Evolutionary conservation across 371 early-diverging fungal species (phyloP), one percentile per base, ranked within the genome.

Genomic region (Apophysomyces sp.): DNA sequence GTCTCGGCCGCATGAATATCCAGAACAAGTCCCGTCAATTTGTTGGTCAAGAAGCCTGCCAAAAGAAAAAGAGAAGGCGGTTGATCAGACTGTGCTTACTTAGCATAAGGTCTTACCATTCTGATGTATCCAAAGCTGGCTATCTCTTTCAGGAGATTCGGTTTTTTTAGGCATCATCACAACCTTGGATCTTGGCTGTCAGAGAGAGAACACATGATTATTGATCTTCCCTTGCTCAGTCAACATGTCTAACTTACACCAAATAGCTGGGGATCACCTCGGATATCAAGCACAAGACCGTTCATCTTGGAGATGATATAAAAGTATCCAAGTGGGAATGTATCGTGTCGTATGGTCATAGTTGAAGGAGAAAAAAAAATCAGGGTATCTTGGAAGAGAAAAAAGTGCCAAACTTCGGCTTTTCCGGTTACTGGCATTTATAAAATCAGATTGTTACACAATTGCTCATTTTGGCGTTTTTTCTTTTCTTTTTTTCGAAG

Each of bases 261-360:
- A n/a, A 57, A 61, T n/a, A 34, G 16, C 28, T 66, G 56, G 13
- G 54, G 58, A 34, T 60, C 60, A 26, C 63, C 65, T 21, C 62
- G 61, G 13, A 74, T 30, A 58, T 77, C 81, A 4, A 75, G 37
- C 32, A 66, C 76, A 7, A 79, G 51, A 18, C 69, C 73, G 52
- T 69, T 72, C 60, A 81, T 37, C 40, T 76, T 69, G 41, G 74
- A 75, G 53, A 75, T 56, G 51, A 73, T 72, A 29, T 70, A 77
- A 55, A 73, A 77, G 68, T 73, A 69, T 21, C 84, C 84, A 55
- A 74, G 63, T 26, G 81, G 81, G 16, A 80, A 80, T 11, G 39
- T 8, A 1, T 49, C 24, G 16, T 13, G 32, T 29, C 44, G 13
- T 40, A 55, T 24, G 2, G 54, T 55, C 27, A 60, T 28, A 9